These are phyloP conservation scores for Lachancea fermentati DNA, from an alignment of 805 yeast species.

Conservation along the genomic window DNA sequence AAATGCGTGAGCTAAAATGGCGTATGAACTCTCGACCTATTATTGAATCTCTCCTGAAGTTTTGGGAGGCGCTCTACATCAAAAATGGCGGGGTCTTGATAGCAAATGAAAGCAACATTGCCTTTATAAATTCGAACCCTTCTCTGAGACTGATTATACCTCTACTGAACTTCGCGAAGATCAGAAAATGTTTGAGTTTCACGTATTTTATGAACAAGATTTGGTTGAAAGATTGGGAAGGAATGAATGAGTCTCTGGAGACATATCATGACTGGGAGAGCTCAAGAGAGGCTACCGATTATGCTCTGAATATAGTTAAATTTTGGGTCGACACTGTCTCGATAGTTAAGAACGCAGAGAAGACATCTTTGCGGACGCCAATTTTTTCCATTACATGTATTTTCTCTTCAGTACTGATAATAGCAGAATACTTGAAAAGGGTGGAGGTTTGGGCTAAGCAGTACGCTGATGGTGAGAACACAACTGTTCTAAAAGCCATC, in stretches of 20 bases:
- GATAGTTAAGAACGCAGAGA: conserved; percentile 56
- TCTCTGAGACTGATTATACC: conserved; percentile 63
- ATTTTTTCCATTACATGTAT: conserved; percentile 69
- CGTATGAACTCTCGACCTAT: conserved; percentile 55
- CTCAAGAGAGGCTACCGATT: conserved; percentile 54
- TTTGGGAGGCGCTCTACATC: conserved; percentile 63
- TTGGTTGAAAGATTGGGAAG: conserved; percentile 62
- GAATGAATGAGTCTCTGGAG: conserved; percentile 51
- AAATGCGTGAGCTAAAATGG: conserved; percentile 55
- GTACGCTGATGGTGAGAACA: conserved; percentile 22
- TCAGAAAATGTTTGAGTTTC: conserved; percentile 55
- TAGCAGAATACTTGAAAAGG: conserved; percentile 55
- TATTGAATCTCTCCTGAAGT: conserved; percentile 50
- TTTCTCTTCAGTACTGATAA: conserved; percentile 54
- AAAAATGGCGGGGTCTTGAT: conserved; percentile 58
- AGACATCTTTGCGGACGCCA: conserved; percentile 67
- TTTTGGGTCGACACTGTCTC: conserved; percentile 72
- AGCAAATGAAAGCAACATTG: conserved; percentile 39
- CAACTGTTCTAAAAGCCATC: conserved; percentile 34
- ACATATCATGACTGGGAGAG: conserved; percentile 53
- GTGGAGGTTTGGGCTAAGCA: conserved; percentile 49
- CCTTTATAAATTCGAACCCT: conserved; percentile 44
- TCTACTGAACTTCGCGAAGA: conserved; percentile 58
- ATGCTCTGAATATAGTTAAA: conserved; percentile 53
- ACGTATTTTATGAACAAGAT: conserved; percentile 57